phyloP scores from a whole-genome alignment of 2,329 filamentous ascomycete genomes.

The Aspergillus quadricinctus region DNA sequence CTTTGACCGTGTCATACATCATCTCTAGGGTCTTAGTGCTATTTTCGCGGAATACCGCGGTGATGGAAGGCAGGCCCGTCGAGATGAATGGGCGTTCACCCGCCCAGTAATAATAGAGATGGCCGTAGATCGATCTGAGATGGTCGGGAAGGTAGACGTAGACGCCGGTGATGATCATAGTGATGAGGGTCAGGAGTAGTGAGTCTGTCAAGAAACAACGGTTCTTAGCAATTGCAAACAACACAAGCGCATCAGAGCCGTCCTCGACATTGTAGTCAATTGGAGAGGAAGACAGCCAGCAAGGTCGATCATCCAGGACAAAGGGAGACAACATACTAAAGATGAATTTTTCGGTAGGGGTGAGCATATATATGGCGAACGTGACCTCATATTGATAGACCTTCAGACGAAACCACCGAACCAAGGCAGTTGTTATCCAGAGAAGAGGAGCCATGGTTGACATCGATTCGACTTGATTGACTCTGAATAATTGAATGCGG shows the following conservation, averaged over 20 bases:
- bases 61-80: conserved; percentile 27
- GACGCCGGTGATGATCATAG: conserved; percentile 78
- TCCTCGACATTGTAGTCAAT: not conserved
- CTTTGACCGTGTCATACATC: conserved; percentile 46
- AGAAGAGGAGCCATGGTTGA: conserved; percentile 25
- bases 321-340: conserved; percentile 66
- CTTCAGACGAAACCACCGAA: conserved; percentile 88
- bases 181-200: conserved; percentile 82
- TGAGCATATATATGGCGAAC: conserved; percentile 95
- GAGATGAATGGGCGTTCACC: conserved; percentile 58
- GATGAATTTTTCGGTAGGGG: conserved; percentile 90
- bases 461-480: not conserved
- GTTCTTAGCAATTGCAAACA: conserved; percentile 1
- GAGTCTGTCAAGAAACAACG: conserved; percentile 59
- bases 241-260: not conserved
- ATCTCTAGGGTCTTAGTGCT: conserved; percentile 39
- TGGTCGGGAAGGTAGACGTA: conserved; percentile 93
- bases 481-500: conserved; percentile 4
- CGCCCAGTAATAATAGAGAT: conserved; percentile 91
- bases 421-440: conserved; percentile 50
- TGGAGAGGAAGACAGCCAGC: not conserved
- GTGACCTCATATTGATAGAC: conserved; percentile 98
- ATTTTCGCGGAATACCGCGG: conserved; percentile 28
- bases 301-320: not conserved
- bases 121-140: conserved; percentile 72